These are phyloP conservation scores for Myxozyma mucilagina DNA, from an alignment of 805 yeast genomes.

Conservation along the genomic window DNA sequence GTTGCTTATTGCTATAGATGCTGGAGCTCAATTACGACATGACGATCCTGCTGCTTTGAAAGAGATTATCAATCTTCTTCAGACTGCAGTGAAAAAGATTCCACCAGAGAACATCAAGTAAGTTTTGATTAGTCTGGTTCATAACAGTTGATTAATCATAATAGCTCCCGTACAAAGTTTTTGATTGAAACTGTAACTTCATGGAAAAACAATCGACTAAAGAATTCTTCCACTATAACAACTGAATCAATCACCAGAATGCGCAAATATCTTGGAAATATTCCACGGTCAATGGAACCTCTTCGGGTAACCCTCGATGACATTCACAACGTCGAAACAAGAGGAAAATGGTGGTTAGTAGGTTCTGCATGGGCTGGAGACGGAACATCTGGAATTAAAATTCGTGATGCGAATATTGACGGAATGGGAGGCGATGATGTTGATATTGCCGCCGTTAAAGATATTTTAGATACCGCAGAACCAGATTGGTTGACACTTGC, in stretches of 20 bases:
- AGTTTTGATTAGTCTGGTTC: background rate
- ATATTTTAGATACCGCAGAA: conserved; percentile 64
- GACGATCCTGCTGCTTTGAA: conserved; percentile 88
- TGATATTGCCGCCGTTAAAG: conserved; percentile 53
- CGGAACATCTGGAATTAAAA: conserved; percentile 17
- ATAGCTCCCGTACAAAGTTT: conserved; percentile 70
- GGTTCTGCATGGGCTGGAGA: conserved; percentile 96
- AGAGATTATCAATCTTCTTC: conserved; percentile 66
- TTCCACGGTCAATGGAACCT: conserved; percentile 59
- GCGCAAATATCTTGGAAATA: conserved; percentile 61
- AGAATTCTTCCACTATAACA: conserved; percentile 39
- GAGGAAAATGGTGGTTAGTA: conserved; percentile 98
- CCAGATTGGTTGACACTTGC: conserved; percentile 92
- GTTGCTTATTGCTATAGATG: conserved; percentile 36
- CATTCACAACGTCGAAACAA: conserved; percentile 68
- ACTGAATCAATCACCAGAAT: conserved; percentile 60
- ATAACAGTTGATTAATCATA: background rate
- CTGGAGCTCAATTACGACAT: conserved; percentile 81
- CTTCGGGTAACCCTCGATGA: conserved; percentile 82
- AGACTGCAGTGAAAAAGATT: conserved; percentile 47
- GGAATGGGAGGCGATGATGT: conserved; percentile 37
- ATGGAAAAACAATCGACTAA: conserved; percentile 80
- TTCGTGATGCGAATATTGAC: conserved; percentile 27
- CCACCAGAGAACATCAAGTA: conserved; percentile 31
- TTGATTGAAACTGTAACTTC: conserved; percentile 82